Evolutionary conservation across 1,139 yeast genomes (phyloP), one percentile per base, ranked within the genome.

Genomic region (Blastobotrys illinoisensis): DNA sequence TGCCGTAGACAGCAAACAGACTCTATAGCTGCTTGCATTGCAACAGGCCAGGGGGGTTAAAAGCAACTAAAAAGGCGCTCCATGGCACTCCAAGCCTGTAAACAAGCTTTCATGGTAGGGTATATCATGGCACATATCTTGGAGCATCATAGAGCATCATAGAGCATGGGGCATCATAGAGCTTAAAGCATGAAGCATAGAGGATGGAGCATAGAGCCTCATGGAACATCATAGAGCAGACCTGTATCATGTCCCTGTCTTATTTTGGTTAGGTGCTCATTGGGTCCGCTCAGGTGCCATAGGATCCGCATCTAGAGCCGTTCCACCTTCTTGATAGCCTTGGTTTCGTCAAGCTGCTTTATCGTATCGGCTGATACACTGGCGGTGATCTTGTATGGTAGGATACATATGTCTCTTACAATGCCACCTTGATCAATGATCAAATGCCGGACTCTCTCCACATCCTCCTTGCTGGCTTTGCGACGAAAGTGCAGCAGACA

Each of bases 341-440:
- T 52, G 23, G 28, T 11, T 7, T 20, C 23, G 32, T 14, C 21
- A 23, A 52, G 14, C 7, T 52, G 46, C 26, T 45, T 36, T 7
- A 44, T 49, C 14, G 26, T 20, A 1, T 23, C 47, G 5, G 23
- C 19, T 14, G 40, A 36, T 16, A 52, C 13, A 6, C 47, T 45
- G 3, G 52, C 54, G 11, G 49, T 52, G 20, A 52, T 44, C 20
- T 52, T 51, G 32, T 45, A 52, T n/a, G 54, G 54, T 16, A 52
- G 47, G 13, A 52, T 52, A 44, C 45, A 18, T 9, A 52, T 48
- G 21, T 52, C 52, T 18, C 54, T 32, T 3, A 52, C 49, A 20
- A 48, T 14, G 18, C 54, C 54, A 2, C 51, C 54, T 6, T 47
- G 26, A 9, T 52, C 48, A 14, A 52, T 46, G 26, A 52, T 52